phyloP scores from a whole-genome alignment of 176 grass and related monocot genomes.

The Oropetium thomaeum region DNA sequence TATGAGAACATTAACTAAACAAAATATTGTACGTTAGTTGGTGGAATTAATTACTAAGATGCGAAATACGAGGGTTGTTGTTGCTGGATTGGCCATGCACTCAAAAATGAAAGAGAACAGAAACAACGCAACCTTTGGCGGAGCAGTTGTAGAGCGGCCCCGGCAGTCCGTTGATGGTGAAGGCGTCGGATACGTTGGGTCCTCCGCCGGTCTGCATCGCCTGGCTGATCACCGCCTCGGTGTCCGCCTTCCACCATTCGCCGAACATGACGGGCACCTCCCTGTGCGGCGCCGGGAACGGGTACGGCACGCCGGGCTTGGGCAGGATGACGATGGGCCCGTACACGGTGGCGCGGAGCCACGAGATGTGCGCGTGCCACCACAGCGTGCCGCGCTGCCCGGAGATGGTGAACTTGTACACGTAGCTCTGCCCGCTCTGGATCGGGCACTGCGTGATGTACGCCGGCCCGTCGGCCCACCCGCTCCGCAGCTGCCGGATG shows the following conservation, averaged over 20 bases:
- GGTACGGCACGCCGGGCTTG: conserved; percentile 55
- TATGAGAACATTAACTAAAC: no score
- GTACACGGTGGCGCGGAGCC: conserved; percentile 71
- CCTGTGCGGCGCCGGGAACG: conserved; percentile 60
- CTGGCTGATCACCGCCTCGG: conserved; percentile 63
- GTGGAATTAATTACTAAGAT: background rate
- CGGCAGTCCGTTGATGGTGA: conserved; percentile 63
- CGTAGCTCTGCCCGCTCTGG: conserved; percentile 67
- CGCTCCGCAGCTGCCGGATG: conserved; percentile 65
- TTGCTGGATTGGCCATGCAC: background rate
- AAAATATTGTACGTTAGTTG: background rate
- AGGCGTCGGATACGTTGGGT: conserved; percentile 59
- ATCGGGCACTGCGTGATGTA: conserved; percentile 87
- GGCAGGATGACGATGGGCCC: conserved; percentile 78
- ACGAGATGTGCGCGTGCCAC: conserved; percentile 88
- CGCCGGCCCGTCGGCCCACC: conserved; percentile 82
- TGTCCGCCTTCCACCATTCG: conserved; percentile 77
- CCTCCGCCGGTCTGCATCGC: conserved; percentile 50
- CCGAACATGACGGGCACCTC: conserved; percentile 66
- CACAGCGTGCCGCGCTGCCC: conserved; percentile 86
- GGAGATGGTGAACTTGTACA: conserved; percentile 78
- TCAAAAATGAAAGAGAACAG: background rate
- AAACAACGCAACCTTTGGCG: conserved; percentile 34
- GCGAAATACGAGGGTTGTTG: no score
- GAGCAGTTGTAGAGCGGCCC: conserved; percentile 67